Evolutionary conservation across 148 eudicot species (phyloP), one percentile per base, ranked within the genome.

Genomic region (Amaranthus palmeri): DNA sequence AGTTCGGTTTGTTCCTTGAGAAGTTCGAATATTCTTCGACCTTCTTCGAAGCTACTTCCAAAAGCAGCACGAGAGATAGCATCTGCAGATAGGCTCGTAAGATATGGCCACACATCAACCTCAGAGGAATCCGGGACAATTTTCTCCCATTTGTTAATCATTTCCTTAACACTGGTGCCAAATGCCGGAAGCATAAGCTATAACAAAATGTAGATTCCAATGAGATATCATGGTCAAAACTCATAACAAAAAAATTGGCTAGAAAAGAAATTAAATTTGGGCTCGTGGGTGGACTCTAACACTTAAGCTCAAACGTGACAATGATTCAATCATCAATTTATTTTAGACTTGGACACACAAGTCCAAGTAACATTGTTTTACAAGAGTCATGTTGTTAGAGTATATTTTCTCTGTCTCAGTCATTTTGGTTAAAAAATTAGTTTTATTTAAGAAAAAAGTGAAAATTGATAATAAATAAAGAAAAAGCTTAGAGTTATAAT

Each of bases 21-120:
- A 54, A 76, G 87, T 42, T 78, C 82, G 63, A 84, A 81, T 60
- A 84, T 81, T 59, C 71, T 71, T n/a, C 65, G 48, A 3, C 85
- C 87, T 64, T 84, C 87, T 52, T 76, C 58, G 45, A 78, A 84
- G 61, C 69, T 78, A 65, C 82, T 84, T 10, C 85, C 85, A 62
- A 84, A 84, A 6, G 85, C 84, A 7, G 81, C 76, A 17, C 87
- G 55, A n/a, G 87, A 84, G 41, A 84, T 81, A 2, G 69, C 81
- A 65, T 84, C 84, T 3, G 78, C 76, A 3, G 84, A 72, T 52
- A 84, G 41, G 40, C 49, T 77, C 10, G 46, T 50, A 5, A 84
- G 73, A 57, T 79, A 54, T 47, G 80, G 82, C 76, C 76, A 79
- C 41, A 84, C 84, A 68, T 84, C 83, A 36, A 81, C n/a, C 74